phyloP scores from a whole-genome alignment of 2,329 filamentous ascomycete species.

The Seiridium unicorne region DNA sequence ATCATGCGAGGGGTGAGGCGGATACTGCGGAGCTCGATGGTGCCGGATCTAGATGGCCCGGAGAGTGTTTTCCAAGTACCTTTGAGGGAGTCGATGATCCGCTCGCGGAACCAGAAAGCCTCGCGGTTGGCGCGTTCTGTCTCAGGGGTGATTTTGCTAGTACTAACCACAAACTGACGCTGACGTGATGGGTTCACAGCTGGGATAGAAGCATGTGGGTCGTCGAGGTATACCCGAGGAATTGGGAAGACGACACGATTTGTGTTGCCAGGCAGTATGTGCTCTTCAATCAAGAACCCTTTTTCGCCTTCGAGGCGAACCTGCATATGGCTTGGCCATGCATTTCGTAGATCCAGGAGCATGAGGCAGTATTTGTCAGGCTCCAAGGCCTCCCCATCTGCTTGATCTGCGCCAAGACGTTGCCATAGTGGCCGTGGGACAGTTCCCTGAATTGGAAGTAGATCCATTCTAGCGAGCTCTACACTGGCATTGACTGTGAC shows the following conservation, averaged over 20 bases:
- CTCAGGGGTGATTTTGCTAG: slow-evolving; percentile 75
- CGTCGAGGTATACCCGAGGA: slow-evolving; percentile 71
- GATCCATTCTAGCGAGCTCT: slow-evolving; percentile 76
- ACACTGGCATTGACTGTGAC: slow-evolving; percentile 92
- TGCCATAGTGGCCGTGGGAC: slow-evolving; percentile 63
- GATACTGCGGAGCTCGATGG: slow-evolving; percentile 74
- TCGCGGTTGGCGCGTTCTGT: slow-evolving; percentile 76
- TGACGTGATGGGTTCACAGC: slow-evolving; percentile 78
- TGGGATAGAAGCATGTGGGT: slow-evolving; percentile 76
- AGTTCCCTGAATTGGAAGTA: slow-evolving; percentile 68
- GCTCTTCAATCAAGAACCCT: slow-evolving; percentile 48
- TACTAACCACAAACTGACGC: slow-evolving; percentile 89
- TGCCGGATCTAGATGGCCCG: slow-evolving; percentile 55
- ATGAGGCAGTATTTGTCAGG: slow-evolving; percentile 72
- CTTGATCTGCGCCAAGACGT: slow-evolving; percentile 33
- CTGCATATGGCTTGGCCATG: slow-evolving; percentile 79
- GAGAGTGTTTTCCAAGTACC: slow-evolving; percentile 68
- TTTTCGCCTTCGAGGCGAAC: slow-evolving; percentile 59
- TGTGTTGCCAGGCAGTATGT: slow-evolving; percentile 66
- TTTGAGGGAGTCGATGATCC: slow-evolving; percentile 67
- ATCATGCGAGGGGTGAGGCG: slow-evolving; percentile 76
- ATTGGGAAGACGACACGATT: slow-evolving; percentile 75
- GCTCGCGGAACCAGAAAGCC: slow-evolving; percentile 88
- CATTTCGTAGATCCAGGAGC: slow-evolving; percentile 81
- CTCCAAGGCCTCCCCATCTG: slow-evolving; percentile 33